Evolutionary conservation across 163 green algal genomes (phyloP).

Genomic region (Coccomyxa subellipsoidea): DNA sequence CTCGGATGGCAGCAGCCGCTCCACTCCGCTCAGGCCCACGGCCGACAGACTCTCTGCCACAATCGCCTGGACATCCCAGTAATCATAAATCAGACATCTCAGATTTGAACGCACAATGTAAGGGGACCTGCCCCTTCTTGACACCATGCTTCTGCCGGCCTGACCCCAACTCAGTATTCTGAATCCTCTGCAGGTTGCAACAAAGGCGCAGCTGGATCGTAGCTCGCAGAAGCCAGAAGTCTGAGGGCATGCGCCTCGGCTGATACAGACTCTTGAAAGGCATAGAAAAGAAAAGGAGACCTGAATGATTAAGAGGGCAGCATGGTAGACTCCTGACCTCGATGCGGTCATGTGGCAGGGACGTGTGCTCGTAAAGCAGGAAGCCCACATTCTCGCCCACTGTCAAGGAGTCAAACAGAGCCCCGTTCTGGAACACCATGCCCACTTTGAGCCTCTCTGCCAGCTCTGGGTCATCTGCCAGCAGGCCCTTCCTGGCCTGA

Average conservation of each 20-base stretch:
- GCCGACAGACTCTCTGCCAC: constrained; percentile 72
- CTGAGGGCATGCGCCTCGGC: too few relatives aligned
- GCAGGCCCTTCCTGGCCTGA: constrained; percentile 67
- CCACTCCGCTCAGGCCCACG: constrained; percentile 86
- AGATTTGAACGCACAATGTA: too few relatives aligned
- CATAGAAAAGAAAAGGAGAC: too few relatives aligned
- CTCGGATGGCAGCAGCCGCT: constrained; percentile 86
- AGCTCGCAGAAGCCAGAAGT: too few relatives aligned
- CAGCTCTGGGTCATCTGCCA: constrained; percentile 67
- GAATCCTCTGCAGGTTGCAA: too few relatives aligned
- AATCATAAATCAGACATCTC: too few relatives aligned
- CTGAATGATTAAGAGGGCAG: too few relatives aligned
- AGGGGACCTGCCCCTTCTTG: too few relatives aligned
- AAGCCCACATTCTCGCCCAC: constrained; percentile 98
- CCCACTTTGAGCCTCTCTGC: constrained; percentile 63
- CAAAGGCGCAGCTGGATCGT: too few relatives aligned
- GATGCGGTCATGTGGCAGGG: constrained; percentile 67
- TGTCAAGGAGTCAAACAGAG: constrained; percentile 97
- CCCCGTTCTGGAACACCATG: constrained; percentile 97
- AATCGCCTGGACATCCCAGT: constrained; percentile 43
- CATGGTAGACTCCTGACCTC: constrained; percentile 30
- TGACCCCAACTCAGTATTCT: too few relatives aligned
- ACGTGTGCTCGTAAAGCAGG: constrained; percentile 92
- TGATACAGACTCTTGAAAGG: too few relatives aligned
- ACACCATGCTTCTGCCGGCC: too few relatives aligned